Conservation (phyloP, 75 land plant species). For the Chamaecyparis obtusa region DNA sequence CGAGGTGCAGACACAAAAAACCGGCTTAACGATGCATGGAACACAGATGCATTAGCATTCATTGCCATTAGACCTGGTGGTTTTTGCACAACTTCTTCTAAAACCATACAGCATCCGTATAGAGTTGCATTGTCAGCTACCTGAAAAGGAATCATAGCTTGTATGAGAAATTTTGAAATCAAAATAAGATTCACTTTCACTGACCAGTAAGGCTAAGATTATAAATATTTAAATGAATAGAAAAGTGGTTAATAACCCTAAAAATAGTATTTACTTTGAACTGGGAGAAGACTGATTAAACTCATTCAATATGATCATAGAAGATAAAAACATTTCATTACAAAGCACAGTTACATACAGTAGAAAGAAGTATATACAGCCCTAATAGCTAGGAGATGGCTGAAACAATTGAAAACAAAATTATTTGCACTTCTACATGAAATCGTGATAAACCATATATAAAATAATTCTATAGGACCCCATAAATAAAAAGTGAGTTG, state of each 20-base stretch:
- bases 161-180: neutral
- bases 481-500: too few species aligned
- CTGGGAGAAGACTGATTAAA: too few species aligned
- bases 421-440: neutral
- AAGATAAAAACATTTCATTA: neutral
- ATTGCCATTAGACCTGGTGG: constrained; percentile 81
- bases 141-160: constrained; percentile 33
- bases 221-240: neutral
- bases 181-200: neutral
- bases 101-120: constrained; percentile 92
- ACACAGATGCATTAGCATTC: constrained; percentile 31
- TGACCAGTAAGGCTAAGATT: neutral
- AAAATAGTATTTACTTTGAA: neutral
- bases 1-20: constrained; percentile 74
- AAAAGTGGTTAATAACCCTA: neutral
- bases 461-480: neutral
- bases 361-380: neutral
- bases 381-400: neutral
- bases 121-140: constrained; percentile 92
- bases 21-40: constrained; percentile 43
- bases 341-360: neutral
- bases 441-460: neutral
- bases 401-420: neutral
- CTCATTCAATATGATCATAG: neutral
- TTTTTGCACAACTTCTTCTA: constrained; percentile 79